Base-by-base conservation (phyloP, 2,329 filamentous ascomycete genomes). In the Proliferodiscus dingleyae region DNA sequence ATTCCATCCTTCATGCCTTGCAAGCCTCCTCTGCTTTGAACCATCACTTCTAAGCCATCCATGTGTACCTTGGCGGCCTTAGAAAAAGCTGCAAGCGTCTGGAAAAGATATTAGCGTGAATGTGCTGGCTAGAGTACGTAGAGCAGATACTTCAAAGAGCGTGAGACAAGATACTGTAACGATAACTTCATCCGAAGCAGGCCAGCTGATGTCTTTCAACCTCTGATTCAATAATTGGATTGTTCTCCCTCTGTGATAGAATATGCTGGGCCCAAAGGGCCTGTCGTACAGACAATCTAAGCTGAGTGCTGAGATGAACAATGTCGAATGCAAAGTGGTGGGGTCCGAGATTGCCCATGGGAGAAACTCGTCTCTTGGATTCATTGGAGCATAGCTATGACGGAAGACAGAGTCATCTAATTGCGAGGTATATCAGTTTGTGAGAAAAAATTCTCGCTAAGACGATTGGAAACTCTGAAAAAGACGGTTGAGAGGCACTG, bases 281-380 rank as follows among this genome's bases (percentile, higher is more conserved):
- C 24, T 19, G 21, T 19, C 23, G 21, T 37, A 11, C 2, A 43
- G 13, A 8, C 23, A 19, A 7, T 30, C 21, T 18, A 29, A 36
- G 36, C 43, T 48, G 23, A 51, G 37, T 2, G 49, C 49, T 9
- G 45, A 41, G 37, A 46, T 47, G 29, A 45, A 45, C 16, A 51
- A 29, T n/a, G 43, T 46, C 5, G 49, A 38, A 21, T 49, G 42
- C 5, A 51, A 19, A 8, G 43, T 37, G n/a, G 43, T 34, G n/a
- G 49, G 42, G 19, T 51, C 49, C 5, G 38, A 19, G 22, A 51
- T 37, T 2, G 42, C 49, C 37, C 36, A 37, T 6, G 37, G 30
- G 13, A 51, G 43, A n/a, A 39, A 30, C 42, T 42, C 37, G 15
- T 51, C 49, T 34, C 43, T 39, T n/a, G 41, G 41, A 19, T 43